These are phyloP conservation scores for Lasiosphaeria hispida DNA, from an alignment of 495 filamentous ascomycete species.

Conservation along the genomic window DNA sequence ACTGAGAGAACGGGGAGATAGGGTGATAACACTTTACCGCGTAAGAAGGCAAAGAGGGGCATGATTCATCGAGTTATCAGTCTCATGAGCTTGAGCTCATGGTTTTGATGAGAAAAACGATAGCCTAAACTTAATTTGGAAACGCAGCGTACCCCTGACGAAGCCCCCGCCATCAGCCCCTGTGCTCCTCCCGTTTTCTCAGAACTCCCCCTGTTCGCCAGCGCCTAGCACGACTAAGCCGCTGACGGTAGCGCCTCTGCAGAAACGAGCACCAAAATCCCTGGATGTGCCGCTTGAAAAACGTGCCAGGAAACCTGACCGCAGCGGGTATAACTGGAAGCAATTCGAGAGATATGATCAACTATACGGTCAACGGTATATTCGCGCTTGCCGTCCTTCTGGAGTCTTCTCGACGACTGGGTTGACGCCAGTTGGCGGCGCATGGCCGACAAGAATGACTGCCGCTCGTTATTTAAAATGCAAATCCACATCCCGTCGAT, in stretches of 20 bases:
- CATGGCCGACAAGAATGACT: too few relatives aligned
- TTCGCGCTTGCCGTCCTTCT: constrained; percentile 3
- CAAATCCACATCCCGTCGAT: too few relatives aligned
- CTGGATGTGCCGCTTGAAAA: constrained; percentile 1
- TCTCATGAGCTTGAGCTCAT: too few relatives aligned
- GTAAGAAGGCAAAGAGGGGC: background rate
- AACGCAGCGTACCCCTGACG: background rate
- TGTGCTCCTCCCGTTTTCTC: background rate
- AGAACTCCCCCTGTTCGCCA: background rate
- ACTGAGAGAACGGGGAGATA: background rate
- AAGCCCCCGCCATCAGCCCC: background rate
- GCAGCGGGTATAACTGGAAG: background rate
- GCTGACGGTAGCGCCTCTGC: background rate
- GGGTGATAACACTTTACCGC: background rate
- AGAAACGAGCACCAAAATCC: background rate
- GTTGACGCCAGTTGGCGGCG: background rate
- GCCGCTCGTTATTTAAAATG: too few relatives aligned
- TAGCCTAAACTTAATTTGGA: constrained; percentile 12
- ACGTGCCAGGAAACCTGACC: background rate
- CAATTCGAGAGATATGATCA: background rate
- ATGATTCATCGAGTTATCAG: background rate
- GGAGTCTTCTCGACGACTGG: background rate
- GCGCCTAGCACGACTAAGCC: background rate
- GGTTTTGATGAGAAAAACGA: background rate
- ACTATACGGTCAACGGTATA: background rate